phyloP scores from a whole-genome alignment of 768 basidiomycete genomes.

The Russula emetica region DNA sequence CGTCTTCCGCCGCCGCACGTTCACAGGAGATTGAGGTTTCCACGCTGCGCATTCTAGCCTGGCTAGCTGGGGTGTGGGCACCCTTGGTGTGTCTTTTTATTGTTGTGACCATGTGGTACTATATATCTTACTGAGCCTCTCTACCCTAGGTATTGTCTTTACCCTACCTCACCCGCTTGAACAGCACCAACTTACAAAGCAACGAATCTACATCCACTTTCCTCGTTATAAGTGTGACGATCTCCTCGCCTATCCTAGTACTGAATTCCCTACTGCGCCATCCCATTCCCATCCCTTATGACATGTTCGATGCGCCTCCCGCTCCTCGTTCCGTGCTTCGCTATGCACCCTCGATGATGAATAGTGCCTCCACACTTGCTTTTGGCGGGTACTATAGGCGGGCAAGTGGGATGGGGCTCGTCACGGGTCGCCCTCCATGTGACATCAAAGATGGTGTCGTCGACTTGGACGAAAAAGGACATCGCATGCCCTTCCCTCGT shows the following conservation, averaged over 20 bases:
- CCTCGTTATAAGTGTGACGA: slow-evolving; percentile 58
- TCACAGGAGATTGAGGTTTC: slow-evolving; percentile 54
- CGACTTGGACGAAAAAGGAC: slow-evolving; percentile 53
- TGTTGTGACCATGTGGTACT: not conserved
- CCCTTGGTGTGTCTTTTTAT: slow-evolving; percentile 51
- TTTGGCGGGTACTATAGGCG: slow-evolving; percentile 55
- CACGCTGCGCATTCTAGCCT: slow-evolving; percentile 49
- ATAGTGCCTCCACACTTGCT: slow-evolving; percentile 40
- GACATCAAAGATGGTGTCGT: slow-evolving; percentile 63
- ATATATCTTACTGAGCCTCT: not conserved
- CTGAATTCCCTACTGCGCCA: slow-evolving; percentile 56
- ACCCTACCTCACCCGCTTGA: slow-evolving; percentile 52
- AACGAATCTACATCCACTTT: slow-evolving; percentile 45
- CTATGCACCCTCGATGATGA: slow-evolving; percentile 45
- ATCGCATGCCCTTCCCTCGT: slow-evolving; percentile 56
- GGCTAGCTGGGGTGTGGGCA: slow-evolving; percentile 65
- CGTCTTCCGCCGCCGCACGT: slow-evolving; percentile 45
- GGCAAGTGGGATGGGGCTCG: slow-evolving; percentile 57
- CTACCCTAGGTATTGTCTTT: slow-evolving; percentile 51
- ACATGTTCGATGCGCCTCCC: slow-evolving; percentile 52
- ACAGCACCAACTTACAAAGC: slow-evolving; percentile 39
- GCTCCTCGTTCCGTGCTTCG: slow-evolving; percentile 42
- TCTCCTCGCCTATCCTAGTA: slow-evolving; percentile 64
- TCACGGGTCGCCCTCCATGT: slow-evolving; percentile 47
- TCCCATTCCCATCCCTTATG: slow-evolving; percentile 62